Percentiles rank a stretch among this genome's conserved stretches.
These are phyloP conservation scores for Globisporangium cederbergense DNA, from an alignment of 352 stramenopile species.

Conservation along the genomic window DNA sequence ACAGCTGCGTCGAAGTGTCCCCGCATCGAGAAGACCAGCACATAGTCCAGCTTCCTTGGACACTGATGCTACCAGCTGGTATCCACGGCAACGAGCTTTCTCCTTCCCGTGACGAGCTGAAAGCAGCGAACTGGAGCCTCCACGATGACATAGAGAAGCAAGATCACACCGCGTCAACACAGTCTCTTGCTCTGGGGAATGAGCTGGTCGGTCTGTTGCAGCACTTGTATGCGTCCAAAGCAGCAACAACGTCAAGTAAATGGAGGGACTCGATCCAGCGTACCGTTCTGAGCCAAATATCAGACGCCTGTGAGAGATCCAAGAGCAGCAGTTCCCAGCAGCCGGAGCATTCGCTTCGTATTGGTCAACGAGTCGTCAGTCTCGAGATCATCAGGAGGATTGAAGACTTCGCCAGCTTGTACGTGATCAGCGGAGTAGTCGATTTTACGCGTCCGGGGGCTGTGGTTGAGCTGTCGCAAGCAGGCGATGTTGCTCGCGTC, in stretches of 20 bases:
- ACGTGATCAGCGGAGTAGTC: slow-evolving; percentile 29
- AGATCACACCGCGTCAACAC: neutral
- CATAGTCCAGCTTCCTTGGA: slow-evolving; percentile 19
- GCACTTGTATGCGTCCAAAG: slow-evolving; percentile 1
- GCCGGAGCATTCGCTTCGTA: slow-evolving; percentile 10
- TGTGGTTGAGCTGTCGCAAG: slow-evolving; percentile 27
- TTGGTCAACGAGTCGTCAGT: slow-evolving; percentile 25
- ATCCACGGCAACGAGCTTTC: slow-evolving; percentile 35
- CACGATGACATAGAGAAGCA: slow-evolving; percentile 5
- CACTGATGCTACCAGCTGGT: slow-evolving; percentile 25
- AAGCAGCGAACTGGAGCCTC: slow-evolving; percentile 8
- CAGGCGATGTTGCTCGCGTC: slow-evolving; percentile 28
- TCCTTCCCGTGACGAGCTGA: neutral
- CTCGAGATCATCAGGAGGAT: slow-evolving; percentile 15
- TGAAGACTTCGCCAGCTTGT: slow-evolving; percentile 30
- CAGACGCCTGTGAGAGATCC: neutral
- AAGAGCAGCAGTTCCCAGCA: neutral
- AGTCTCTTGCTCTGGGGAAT: slow-evolving; percentile 7
- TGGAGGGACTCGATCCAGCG: slow-evolving; percentile 15
- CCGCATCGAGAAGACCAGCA: neutral
- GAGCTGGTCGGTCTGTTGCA: slow-evolving; percentile 13
- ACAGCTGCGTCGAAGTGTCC: neutral
- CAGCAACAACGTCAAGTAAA: neutral
- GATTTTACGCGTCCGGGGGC: slow-evolving; percentile 38
- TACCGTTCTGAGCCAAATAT: neutral